Conservation (phyloP, 2,329 filamentous ascomycete species). For the Diaporthe eres region DNA sequence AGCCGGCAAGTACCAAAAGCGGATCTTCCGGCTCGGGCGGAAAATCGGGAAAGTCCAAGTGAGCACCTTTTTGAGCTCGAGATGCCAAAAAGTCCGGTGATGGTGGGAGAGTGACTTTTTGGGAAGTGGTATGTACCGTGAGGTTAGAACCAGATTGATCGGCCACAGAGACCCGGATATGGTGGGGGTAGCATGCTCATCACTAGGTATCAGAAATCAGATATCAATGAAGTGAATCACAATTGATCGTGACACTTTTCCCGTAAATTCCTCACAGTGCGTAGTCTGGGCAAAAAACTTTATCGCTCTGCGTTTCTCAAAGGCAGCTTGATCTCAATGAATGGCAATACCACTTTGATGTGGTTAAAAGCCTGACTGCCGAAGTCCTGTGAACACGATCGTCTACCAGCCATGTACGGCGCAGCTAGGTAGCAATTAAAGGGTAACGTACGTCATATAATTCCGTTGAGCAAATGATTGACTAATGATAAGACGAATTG, state of each 20-base stretch:
- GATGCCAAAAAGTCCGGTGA: neutral
- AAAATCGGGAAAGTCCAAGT: neutral
- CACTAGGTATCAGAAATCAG: neutral
- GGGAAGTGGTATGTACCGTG: neutral
- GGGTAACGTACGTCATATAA: neutral
- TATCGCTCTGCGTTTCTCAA: no score
- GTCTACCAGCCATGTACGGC: neutral
- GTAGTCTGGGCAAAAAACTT: no score
- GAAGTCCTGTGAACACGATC: no score
- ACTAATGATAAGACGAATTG: no score
- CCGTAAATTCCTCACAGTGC: neutral
- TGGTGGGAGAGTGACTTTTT: neutral
- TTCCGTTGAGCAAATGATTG: neutral
- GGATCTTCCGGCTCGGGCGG: neutral
- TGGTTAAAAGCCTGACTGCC: no score
- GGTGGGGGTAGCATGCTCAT: neutral
- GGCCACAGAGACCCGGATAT: accelerated
- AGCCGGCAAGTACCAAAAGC: neutral
- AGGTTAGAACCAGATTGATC: no score
- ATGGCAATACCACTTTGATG: neutral
- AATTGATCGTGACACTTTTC: neutral
- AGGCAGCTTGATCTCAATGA: neutral
- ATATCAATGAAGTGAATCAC: neutral
- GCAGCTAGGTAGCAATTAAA: neutral
- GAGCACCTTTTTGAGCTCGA: neutral